Evolutionary conservation across 2,329 filamentous ascomycete species (phyloP), one percentile per base, ranked within the genome.

Genomic region (Nemania sp.): DNA sequence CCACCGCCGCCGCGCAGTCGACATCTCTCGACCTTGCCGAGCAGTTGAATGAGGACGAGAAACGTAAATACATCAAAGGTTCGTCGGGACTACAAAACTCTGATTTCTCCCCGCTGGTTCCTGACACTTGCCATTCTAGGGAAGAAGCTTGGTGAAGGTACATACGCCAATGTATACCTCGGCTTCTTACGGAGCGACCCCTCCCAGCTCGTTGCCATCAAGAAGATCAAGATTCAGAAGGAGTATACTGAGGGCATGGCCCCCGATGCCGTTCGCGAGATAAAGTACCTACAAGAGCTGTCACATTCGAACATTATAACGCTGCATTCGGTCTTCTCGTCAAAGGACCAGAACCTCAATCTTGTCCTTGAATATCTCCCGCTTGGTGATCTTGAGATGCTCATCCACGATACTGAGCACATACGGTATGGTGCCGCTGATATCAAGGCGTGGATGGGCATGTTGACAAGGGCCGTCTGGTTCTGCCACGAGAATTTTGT

Each of bases 391-490:
- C 81, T 99, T 23, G 91, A 97, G 73, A 91, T 92, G 81, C 83
- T 99, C 54, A 96, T 96, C 71, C 90, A 90, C 70, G 92, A 97
- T 73, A 85, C 82, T 24, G 82, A 86, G 40, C 77, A 78, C 49
- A 86, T 97, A 41, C 84, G 86, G 49, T 97, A 97, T 72, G 89
- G 89, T 57, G 83, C 85, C 9, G 89, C 90, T 15, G 94, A 99
- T 72, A 91, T 97, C 72, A 99, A 99, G 72, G 89, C 91, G 14
- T 99, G 94, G 94, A 96, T 97, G 87, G 90, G 89, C 60, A 97
- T 97, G 94, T 81, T 97, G n/a, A 83, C 83, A 23, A 86, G 93
- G 36, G 94, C 89, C 22, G 85, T 97, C 23, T 96, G 91, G 87
- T 99, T 96, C 78, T 97, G 94, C 73, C 94, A 99, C 73, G 90